phyloP scores from a whole-genome alignment of 306 rosid genomes.

The Acacia melanoxylon region DNA sequence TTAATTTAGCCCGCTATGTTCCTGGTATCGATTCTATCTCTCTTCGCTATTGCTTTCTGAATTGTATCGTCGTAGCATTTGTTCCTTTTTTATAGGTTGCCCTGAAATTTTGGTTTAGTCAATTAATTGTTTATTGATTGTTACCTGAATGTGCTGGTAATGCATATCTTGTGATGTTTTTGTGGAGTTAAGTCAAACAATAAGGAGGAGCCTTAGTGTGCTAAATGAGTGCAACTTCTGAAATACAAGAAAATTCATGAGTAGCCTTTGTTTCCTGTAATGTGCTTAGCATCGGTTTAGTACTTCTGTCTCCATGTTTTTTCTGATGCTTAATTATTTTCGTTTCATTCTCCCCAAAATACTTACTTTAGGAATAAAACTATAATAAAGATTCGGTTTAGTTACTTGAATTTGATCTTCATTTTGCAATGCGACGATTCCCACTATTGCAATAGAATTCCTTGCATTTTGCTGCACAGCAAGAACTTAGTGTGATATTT shows the following conservation, averaged over 20 bases:
- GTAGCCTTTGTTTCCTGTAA: background rate
- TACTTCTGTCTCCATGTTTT: background rate
- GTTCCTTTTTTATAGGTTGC: background rate
- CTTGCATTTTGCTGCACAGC: background rate
- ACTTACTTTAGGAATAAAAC: background rate
- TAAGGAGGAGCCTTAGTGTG: background rate
- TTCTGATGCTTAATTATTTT: background rate
- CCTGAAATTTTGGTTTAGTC: background rate
- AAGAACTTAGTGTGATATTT: background rate
- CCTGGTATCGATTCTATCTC: slow-evolving; percentile 56
- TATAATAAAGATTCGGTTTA: background rate
- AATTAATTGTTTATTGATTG: background rate
- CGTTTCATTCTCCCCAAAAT: background rate
- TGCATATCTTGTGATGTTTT: background rate
- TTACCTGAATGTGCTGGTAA: background rate
- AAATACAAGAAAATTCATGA: background rate
- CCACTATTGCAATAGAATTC: background rate
- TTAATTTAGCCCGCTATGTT: slow-evolving; percentile 56
- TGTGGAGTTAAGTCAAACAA: background rate
- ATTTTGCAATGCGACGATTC: background rate
- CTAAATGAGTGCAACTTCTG: background rate
- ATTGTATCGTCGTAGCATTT: background rate
- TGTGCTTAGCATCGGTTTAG: background rate
- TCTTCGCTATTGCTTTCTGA: background rate
- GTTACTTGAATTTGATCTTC: background rate